These are phyloP conservation scores for Tuber melanosporum DNA, from an alignment of 495 filamentous ascomycete species.

Conservation along the genomic window DNA sequence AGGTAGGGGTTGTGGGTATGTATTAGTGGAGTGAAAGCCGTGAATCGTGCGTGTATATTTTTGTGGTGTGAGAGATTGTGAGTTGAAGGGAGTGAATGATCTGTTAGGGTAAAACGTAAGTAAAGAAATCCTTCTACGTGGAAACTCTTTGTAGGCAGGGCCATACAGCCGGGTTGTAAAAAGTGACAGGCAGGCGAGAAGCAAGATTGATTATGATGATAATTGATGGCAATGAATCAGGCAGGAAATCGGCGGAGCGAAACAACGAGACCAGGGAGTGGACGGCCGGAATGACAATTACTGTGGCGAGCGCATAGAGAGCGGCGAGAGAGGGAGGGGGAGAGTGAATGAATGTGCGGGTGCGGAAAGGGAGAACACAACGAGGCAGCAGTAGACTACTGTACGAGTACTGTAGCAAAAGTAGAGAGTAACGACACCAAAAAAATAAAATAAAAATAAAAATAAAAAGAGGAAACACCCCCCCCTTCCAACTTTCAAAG, in stretches of 20 bases:
- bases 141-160: constrained; percentile 2
- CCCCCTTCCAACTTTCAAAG: neutral
- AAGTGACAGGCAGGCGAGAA: neutral
- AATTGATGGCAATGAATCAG: neutral
- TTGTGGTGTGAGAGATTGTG: constrained; percentile 3
- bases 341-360: neutral
- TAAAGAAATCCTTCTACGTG: constrained; percentile 1
- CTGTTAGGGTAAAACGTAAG: neutral
- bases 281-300: neutral
- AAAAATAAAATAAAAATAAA: constrained; percentile 9
- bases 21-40: neutral
- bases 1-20: neutral
- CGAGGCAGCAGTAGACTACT: constrained; percentile 12
- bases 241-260: neutral
- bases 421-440: constrained; percentile 9
- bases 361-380: constrained; percentile 10
- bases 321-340: neutral
- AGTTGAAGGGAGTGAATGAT: constrained; percentile 28
- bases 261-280: constrained; percentile 3
- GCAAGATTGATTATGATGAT: neutral
- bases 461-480: constrained; percentile 1
- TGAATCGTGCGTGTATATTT: neutral
- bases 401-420: constrained; percentile 7
- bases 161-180: neutral
- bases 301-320: neutral